These are phyloP conservation scores for Aspergillus panamensis DNA, from an alignment of 495 filamentous ascomycete genomes.

Conservation along the genomic window DNA sequence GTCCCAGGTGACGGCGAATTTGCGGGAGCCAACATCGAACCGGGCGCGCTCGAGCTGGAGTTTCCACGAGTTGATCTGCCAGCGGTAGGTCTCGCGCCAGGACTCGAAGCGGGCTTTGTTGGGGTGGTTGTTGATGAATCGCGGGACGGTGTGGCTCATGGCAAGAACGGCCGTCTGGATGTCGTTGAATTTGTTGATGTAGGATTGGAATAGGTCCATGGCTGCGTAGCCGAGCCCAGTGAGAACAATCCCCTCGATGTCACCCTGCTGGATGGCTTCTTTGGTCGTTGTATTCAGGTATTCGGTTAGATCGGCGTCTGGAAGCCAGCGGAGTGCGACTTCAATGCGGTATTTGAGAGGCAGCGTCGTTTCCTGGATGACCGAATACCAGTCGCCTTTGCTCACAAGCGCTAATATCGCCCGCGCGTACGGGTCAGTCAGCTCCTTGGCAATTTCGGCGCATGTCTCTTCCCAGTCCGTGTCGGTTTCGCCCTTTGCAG, in stretches of 20 bases:
- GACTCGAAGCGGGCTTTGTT: slow-evolving; percentile 58
- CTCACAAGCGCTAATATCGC: slow-evolving; percentile 91
- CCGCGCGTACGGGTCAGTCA: slow-evolving; percentile 80
- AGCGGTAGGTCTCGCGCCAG: slow-evolving; percentile 80
- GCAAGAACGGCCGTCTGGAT: slow-evolving; percentile 86
- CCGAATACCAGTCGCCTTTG: slow-evolving; percentile 79
- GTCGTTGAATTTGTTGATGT: slow-evolving; percentile 82
- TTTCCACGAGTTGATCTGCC: slow-evolving; percentile 73
- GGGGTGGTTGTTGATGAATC: slow-evolving; percentile 66
- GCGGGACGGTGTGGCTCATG: slow-evolving; percentile 74
- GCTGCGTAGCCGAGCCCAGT: slow-evolving; percentile 77
- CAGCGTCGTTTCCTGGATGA: slow-evolving; percentile 76
- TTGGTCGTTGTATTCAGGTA: slow-evolving; percentile 65
- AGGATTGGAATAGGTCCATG: slow-evolving; percentile 81
- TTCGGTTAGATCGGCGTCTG: slow-evolving; percentile 67
- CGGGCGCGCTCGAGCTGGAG: slow-evolving; percentile 60
- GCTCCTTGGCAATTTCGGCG: slow-evolving; percentile 59
- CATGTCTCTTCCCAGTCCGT: slow-evolving; percentile 54
- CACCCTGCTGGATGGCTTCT: slow-evolving; percentile 65
- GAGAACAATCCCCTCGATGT: slow-evolving; percentile 84
- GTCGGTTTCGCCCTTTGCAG: slow-evolving; percentile 51
- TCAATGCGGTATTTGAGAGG: slow-evolving; percentile 82
- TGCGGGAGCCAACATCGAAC: slow-evolving; percentile 55
- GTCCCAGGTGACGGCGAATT: slow-evolving; percentile 60
- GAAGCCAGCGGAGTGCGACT: slow-evolving; percentile 79